These are phyloP conservation scores for Nicotiana noctiflora DNA, from an alignment of 257 asterid species.

Conservation along the genomic window DNA sequence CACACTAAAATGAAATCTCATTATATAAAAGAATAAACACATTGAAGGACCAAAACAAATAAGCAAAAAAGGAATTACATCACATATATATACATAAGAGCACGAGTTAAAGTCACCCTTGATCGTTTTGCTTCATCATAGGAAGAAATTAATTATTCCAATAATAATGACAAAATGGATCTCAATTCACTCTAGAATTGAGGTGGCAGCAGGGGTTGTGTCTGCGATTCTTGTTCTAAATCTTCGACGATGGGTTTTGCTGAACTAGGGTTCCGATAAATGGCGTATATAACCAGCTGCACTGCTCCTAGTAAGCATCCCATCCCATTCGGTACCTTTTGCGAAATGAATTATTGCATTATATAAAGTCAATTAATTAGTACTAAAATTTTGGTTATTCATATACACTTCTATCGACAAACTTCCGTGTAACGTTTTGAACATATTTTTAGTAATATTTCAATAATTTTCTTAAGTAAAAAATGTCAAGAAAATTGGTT, in stretches of 20 bases:
- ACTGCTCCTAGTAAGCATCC: conserved; percentile 47
- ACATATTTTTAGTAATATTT: neutral
- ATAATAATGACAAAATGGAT: no score
- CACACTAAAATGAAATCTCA: neutral
- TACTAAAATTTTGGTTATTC: neutral
- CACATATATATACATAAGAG: neutral
- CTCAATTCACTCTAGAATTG: neutral
- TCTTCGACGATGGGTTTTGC: conserved; percentile 17
- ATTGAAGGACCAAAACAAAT: neutral
- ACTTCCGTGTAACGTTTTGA: neutral
- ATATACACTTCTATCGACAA: neutral
- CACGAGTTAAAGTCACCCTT: no score
- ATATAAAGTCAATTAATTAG: neutral
- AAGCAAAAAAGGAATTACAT: neutral
- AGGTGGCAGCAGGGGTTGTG: conserved; percentile 29
- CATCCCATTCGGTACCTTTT: conserved; percentile 56
- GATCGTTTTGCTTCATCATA: no score
- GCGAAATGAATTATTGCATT: neutral
- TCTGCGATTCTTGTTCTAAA: conserved; percentile 21
- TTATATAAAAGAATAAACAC: neutral
- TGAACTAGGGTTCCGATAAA: conserved; percentile 29
- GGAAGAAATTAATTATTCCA: no score
- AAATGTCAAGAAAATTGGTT: no score
- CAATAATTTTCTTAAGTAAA: no score
- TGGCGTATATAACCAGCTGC: conserved; percentile 48